Evolutionary conservation across 192 early-diverging fungal species (phyloP), one percentile per base, ranked within the genome.

Genomic region (Gamsiella multidivaricata): DNA sequence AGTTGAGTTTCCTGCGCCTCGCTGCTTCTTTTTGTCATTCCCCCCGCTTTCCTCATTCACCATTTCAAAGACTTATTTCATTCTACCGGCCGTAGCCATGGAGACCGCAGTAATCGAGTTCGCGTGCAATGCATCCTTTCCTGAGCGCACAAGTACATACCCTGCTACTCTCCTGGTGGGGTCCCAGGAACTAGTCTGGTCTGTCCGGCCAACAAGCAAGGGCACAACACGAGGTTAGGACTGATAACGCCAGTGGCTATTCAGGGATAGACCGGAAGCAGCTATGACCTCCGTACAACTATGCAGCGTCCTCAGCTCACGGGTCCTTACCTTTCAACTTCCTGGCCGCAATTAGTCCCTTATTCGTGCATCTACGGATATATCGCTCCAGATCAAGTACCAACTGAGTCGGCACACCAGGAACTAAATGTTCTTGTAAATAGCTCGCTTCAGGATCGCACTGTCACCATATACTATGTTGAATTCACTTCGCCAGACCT

Each of bases 341-440:
- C n/a, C 17, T 18, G 9, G 5, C 45, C 5, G 10, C n/a, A 9
- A 46, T 18, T 46, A 78, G 74, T 78, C 2, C 74, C 74, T 0
- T 78, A 78, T 39, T 63, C 65, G 20, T 78, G 65, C 46, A 62
- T 78, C 20, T 78, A 57, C 37, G 74, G 65, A 58, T 69, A 78
- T 20, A 39, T 68, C 28, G 50, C 65, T 12, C 41, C 64, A n/a
- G 43, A 17, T 9, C 31, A 17, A 6, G 20, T 37, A 17, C 10
- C 12, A 14, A 18, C 41, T 18, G 32, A 42, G 28, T n/a, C 4
- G 5, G 42, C 32, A 14, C 3, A 50, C 3, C 70, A 63, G 53
- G 45, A 64, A 1, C 33, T 52, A 20, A 29, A 72, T 11, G 54
- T 58, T 10, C 17, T 51, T n/a, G 32, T 60, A 43, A 32, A 45